Percentiles rank a stretch among this genome's conserved stretches.
phyloP scores from a whole-genome alignment of 495 filamentous ascomycete genomes.

The Neurospora sp. region DNA sequence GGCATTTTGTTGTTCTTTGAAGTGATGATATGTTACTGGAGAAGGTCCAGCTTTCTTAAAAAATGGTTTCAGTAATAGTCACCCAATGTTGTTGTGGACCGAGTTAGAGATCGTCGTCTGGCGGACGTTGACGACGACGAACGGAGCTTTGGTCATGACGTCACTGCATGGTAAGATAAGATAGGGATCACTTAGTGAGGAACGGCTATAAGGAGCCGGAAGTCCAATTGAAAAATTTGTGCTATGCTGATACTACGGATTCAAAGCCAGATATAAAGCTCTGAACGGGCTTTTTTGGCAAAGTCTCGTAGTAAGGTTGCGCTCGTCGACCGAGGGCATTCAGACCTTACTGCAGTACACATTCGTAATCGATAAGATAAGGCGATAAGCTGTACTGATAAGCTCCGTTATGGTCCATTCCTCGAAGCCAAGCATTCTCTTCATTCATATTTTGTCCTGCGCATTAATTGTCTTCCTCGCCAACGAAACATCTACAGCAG shows the following conservation, averaged over 20 bases:
- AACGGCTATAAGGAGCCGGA: neutral
- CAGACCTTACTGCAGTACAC: too few relatives aligned
- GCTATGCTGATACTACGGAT: too few relatives aligned
- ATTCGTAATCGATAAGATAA: too few relatives aligned
- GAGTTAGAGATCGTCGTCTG: neutral
- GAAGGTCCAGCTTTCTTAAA: neutral
- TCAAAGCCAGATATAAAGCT: too few relatives aligned
- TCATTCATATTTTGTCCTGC: neutral
- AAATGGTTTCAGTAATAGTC: neutral
- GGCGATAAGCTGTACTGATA: too few relatives aligned
- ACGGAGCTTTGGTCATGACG: neutral
- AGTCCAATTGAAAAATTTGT: neutral
- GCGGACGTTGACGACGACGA: neutral
- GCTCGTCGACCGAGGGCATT: neutral
- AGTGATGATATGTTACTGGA: neutral
- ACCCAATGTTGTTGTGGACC: neutral
- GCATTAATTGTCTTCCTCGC: neutral
- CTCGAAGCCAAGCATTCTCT: neutral
- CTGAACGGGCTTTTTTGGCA: too few relatives aligned
- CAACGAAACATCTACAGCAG: neutral
- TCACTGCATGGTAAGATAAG: neutral
- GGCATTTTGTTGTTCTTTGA: slow-evolving; percentile 9
- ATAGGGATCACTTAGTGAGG: neutral
- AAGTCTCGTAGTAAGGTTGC: too few relatives aligned
- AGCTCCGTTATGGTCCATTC: too few relatives aligned